phyloP scores from a whole-genome alignment of 768 basidiomycete genomes.

The Mycena vulgaris region DNA sequence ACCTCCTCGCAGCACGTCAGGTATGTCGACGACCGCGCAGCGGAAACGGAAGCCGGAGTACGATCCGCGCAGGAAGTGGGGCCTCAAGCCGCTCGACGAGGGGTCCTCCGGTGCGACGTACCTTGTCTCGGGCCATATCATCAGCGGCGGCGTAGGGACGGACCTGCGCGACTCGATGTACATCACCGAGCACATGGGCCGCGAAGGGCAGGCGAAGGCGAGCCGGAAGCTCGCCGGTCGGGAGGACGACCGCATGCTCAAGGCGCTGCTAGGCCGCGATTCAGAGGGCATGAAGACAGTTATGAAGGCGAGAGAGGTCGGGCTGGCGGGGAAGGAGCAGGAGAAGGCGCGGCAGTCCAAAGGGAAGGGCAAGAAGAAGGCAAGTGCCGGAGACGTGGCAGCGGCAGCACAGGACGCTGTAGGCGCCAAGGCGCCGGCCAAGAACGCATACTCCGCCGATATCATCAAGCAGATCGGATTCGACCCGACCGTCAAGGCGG shows the following conservation, averaged over 20 bases:
- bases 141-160: conserved; percentile 59
- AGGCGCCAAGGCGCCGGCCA: conserved; percentile 43
- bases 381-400: conserved; percentile 36
- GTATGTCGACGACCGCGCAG: conserved; percentile 67
- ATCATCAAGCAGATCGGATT: conserved; percentile 84
- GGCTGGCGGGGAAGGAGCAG: conserved; percentile 40
- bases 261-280: conserved; percentile 73
- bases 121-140: conserved; percentile 84
- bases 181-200: conserved; percentile 79
- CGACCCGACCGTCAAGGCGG: conserved; percentile 77
- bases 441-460: conserved; percentile 73
- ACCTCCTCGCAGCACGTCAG: conserved; percentile 72
- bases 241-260: conserved; percentile 74
- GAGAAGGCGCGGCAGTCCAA: conserved; percentile 39
- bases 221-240: conserved; percentile 71
- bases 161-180: conserved; percentile 62
- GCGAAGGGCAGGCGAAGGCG: conserved; percentile 85
- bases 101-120: conserved; percentile 72
- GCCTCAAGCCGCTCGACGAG: conserved; percentile 71
- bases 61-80: conserved; percentile 84
- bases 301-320: conserved; percentile 69
- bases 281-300: conserved; percentile 79
- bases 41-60: conserved; percentile 70
- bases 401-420: conserved; percentile 23
- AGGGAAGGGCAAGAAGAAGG: conserved; percentile 46